phyloP scores from a whole-genome alignment of 1,284 basidiomycete species.

The Microbotryum lychnidis-dioicae region DNA sequence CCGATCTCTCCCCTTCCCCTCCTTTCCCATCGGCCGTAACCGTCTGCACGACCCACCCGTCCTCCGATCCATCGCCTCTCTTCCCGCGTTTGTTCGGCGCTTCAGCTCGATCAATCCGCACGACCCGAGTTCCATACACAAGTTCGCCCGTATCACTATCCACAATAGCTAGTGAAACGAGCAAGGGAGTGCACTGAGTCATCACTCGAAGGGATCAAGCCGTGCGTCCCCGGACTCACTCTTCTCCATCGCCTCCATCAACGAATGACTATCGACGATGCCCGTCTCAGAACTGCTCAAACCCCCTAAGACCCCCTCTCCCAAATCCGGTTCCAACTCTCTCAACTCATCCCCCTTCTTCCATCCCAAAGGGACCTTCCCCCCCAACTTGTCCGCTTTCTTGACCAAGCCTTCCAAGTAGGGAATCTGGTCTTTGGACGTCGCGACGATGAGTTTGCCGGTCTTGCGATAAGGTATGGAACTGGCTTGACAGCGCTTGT shows the following conservation, averaged over 20 bases:
- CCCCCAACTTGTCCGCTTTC: constrained; percentile 44
- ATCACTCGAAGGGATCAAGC: constrained; percentile 42
- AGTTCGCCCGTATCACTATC: constrained; percentile 65
- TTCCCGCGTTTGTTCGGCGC: constrained; percentile 25
- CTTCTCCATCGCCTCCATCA: constrained; percentile 35
- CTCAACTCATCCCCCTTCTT: constrained; percentile 64
- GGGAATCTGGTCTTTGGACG: constrained; percentile 50
- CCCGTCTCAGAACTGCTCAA: constrained; percentile 81
- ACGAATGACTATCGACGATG: constrained; percentile 75
- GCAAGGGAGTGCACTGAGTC: constrained; percentile 53
- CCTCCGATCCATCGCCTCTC: constrained; percentile 31
- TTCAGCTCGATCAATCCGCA: constrained; percentile 66
- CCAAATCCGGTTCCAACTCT: constrained; percentile 72
- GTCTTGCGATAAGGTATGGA: constrained; percentile 63
- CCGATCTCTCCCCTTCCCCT: constrained; percentile 47
- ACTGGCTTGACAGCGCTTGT: constrained; percentile 61
- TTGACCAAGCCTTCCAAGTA: constrained; percentile 63
- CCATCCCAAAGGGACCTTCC: constrained; percentile 57
- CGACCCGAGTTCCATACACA: constrained; percentile 72
- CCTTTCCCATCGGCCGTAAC: constrained; percentile 33
- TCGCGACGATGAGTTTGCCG: constrained; percentile 81
- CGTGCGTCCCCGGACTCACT: not conserved
- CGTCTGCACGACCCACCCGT: constrained; percentile 52
- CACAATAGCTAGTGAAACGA: constrained; percentile 50
- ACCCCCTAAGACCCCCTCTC: constrained; percentile 59